phyloP scores from a whole-genome alignment of 2,329 filamentous ascomycete genomes.

The Aspergillus jensenii region DNA sequence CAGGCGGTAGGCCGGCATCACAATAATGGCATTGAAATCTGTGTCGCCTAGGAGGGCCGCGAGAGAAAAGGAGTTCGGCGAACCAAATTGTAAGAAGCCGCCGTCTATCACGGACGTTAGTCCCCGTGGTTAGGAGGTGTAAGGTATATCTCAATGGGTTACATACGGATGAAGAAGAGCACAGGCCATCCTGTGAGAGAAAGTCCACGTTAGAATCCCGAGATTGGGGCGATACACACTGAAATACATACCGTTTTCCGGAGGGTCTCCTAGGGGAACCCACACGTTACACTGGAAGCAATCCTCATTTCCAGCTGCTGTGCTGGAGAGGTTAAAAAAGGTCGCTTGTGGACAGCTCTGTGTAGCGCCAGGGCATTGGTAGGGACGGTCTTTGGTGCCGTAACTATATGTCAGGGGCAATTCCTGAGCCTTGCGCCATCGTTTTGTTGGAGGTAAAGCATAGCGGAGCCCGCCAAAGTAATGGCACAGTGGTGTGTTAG shows the following conservation, averaged over 20 bases:
- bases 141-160: not conserved
- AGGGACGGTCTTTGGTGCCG: slow-evolving; percentile 50
- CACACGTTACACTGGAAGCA: slow-evolving; percentile 59
- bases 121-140: not conserved
- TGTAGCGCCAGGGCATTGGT: slow-evolving; percentile 40
- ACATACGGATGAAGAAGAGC: slow-evolving; percentile 57
- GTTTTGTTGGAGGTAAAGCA: slow-evolving; percentile 51
- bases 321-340: slow-evolving; percentile 26
- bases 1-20: slow-evolving; percentile 57
- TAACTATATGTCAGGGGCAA: slow-evolving; percentile 53
- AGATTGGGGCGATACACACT: not conserved
- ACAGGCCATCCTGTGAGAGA: slow-evolving; percentile 54
- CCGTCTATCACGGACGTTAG: slow-evolving; percentile 36
- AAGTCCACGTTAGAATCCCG: not conserved
- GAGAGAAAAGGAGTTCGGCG: slow-evolving; percentile 48
- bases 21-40: slow-evolving; percentile 50
- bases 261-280: slow-evolving; percentile 50
- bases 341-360: slow-evolving; percentile 54
- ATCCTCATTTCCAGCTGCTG: slow-evolving; percentile 50
- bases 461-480: slow-evolving; percentile 59
- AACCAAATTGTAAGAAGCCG: slow-evolving; percentile 59
- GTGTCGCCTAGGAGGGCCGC: slow-evolving; percentile 52
- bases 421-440: slow-evolving; percentile 51
- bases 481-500: slow-evolving; percentile 41
- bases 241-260: slow-evolving; percentile 30